phyloP scores from a whole-genome alignment of 1,139 yeast genomes.

The Pichia sp. region DNA sequence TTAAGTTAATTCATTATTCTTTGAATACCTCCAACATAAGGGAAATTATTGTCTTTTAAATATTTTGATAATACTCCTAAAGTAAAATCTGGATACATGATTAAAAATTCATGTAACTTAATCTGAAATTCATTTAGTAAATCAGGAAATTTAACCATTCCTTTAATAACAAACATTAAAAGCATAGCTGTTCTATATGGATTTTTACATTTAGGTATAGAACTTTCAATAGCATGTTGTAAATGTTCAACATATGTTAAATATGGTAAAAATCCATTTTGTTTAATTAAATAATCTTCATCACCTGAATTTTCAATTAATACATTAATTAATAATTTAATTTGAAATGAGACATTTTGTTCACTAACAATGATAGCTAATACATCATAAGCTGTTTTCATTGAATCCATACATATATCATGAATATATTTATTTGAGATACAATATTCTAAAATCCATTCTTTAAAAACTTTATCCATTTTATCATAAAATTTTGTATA shows the following conservation, averaged over 20 bases:
- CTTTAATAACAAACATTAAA: slow-evolving; percentile 8
- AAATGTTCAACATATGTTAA: slow-evolving; percentile 16
- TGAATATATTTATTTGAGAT: background rate
- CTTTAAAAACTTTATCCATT: slow-evolving; percentile 11
- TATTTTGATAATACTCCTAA: slow-evolving; percentile 10
- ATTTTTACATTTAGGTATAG: slow-evolving; percentile 11
- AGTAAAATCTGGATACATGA: slow-evolving; percentile 14
- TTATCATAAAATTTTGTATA: slow-evolving; percentile 11
- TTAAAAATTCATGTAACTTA: slow-evolving; percentile 9
- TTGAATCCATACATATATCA: background rate
- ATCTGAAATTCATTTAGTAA: slow-evolving; percentile 6
- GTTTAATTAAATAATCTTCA: slow-evolving; percentile 4
- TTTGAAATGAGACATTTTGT: slow-evolving; percentile 13
- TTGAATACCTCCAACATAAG: slow-evolving; percentile 1
- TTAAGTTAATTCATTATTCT: background rate
- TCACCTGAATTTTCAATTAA: slow-evolving; percentile 6
- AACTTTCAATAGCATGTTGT: slow-evolving; percentile 7
- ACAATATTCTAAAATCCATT: slow-evolving; percentile 14
- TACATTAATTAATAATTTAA: slow-evolving; percentile 8
- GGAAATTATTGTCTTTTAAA: slow-evolving; percentile 9
- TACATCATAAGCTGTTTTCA: slow-evolving; percentile 4
- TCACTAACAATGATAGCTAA: slow-evolving; percentile 1
- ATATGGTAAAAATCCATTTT: slow-evolving; percentile 13
- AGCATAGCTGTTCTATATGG: slow-evolving; percentile 11
- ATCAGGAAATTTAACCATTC: slow-evolving; percentile 11